phyloP scores from a whole-genome alignment of 352 stramenopile genomes.

The Phytophthora fragariaefolia region DNA sequence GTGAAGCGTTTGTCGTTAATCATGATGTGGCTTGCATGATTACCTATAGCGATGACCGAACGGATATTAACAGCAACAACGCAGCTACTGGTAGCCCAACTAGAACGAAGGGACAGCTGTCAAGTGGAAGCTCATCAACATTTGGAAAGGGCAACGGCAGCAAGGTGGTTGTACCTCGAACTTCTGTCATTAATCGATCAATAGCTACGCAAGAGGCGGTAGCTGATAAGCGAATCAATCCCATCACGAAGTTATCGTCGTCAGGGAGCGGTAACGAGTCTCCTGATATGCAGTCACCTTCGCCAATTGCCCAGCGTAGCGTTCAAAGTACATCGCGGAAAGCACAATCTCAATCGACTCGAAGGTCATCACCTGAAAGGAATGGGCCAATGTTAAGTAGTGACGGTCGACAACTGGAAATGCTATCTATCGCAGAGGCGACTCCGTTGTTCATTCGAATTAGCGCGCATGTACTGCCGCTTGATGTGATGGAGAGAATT shows the following conservation, averaged over 20 bases:
- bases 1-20: slow-evolving; percentile 66
- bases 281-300: slow-evolving; percentile 1
- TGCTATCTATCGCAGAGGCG: slow-evolving; percentile 14
- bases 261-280: slow-evolving; percentile 13
- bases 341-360: slow-evolving; percentile 22
- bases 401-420: slow-evolving; percentile 31
- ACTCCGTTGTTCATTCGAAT: slow-evolving; percentile 57
- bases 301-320: slow-evolving; percentile 18
- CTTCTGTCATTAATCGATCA: slow-evolving; percentile 65
- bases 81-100: slow-evolving; percentile 22
- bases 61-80: slow-evolving; percentile 29
- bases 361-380: slow-evolving; percentile 20
- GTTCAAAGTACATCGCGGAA: slow-evolving; percentile 27
- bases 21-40: slow-evolving; percentile 72
- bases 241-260: slow-evolving; percentile 6
- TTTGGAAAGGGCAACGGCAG: slow-evolving; percentile 11
- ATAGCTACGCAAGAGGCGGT: slow-evolving; percentile 68
- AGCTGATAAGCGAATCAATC: slow-evolving; percentile 32
- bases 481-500: slow-evolving; percentile 53
- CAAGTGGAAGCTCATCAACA: slow-evolving; percentile 4
- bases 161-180: slow-evolving; percentile 11
- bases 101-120: slow-evolving; percentile 5
- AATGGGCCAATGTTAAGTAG: slow-evolving; percentile 20
- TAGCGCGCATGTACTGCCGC: slow-evolving; percentile 64
- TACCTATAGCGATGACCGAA: slow-evolving; percentile 31